phyloP scores from a whole-genome alignment of 108 stramenopile genomes.

The Cyclostephanos invisitatus region DNA sequence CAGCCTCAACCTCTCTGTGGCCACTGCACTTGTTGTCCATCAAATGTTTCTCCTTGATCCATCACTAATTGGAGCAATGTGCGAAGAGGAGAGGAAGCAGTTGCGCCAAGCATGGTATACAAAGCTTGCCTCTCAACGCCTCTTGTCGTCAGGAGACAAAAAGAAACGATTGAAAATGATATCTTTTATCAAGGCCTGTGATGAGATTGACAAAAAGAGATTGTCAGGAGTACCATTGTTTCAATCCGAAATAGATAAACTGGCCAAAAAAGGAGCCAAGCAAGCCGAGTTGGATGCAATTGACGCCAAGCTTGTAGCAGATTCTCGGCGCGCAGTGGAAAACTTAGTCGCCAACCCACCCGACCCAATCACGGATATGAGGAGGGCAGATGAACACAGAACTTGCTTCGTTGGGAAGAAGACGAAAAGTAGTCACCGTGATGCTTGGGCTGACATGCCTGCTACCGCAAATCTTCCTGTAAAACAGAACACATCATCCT shows the following conservation, averaged over 20 bases:
- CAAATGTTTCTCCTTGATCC: constrained; percentile 82
- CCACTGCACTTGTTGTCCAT: constrained; percentile 85
- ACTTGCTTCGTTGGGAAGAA: constrained; percentile 71
- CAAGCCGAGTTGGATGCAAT: constrained; percentile 54
- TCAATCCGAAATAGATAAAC: constrained; percentile 52
- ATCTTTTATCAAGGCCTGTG: constrained; percentile 47
- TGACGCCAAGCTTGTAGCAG: constrained; percentile 29
- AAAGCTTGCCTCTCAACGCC: constrained; percentile 75
- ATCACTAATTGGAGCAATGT: constrained; percentile 64
- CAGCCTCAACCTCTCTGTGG: constrained; percentile 87
- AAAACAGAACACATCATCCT: constrained; percentile 19
- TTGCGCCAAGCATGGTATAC: constrained; percentile 75
- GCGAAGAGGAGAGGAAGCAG: constrained; percentile 54
- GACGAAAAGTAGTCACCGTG: constrained; percentile 61
- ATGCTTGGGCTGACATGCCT: constrained; percentile 77
- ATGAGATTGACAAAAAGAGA: constrained; percentile 47
- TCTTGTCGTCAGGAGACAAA: constrained; percentile 60
- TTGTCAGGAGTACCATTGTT: constrained; percentile 36
- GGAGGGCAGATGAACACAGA: constrained; percentile 83
- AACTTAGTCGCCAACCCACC: constrained; percentile 82
- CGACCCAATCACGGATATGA: constrained; percentile 76
- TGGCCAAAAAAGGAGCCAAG: constrained; percentile 41
- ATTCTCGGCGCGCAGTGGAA: constrained; percentile 49
- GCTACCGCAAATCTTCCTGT: constrained; percentile 55
- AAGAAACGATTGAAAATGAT: constrained; percentile 54